phyloP scores from a whole-genome alignment of 805 yeast genomes.

The Novakomyces olei region DNA sequence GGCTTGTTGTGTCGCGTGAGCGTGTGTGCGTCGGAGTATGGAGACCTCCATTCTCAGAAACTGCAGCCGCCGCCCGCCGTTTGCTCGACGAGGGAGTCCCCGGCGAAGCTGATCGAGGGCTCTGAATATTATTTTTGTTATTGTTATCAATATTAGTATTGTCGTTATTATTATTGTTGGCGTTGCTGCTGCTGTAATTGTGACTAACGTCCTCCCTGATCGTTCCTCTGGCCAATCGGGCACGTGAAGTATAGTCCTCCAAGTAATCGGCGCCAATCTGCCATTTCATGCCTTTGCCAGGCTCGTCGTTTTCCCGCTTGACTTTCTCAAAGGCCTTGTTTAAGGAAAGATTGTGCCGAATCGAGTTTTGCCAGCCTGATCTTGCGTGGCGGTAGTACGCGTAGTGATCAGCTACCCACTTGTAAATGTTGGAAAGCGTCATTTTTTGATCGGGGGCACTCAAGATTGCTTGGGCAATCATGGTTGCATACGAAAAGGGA shows the following conservation, averaged over 20 bases:
- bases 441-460: constrained; percentile 72
- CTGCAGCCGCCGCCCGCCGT: too few species aligned
- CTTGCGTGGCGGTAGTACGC: constrained; percentile 80
- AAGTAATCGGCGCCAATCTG: constrained; percentile 70
- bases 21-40: too few species aligned
- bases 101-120: neutral
- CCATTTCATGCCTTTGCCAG: constrained; percentile 99
- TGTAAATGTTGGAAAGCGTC: constrained; percentile 77
- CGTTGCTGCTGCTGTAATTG: too few species aligned
- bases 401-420: constrained; percentile 69
- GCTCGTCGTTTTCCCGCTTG: constrained; percentile 84
- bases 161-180: too few species aligned
- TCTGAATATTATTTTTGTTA: neutral
- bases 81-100: neutral
- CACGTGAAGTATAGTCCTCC: too few species aligned
- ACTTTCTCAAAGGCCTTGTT: constrained; percentile 96
- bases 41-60: too few species aligned
- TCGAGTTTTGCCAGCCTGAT: constrained; percentile 97
- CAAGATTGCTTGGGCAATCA: constrained; percentile 92
- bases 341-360: constrained; percentile 78
- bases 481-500: constrained; percentile 89
- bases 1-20: too few species aligned
- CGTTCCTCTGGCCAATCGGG: too few species aligned
- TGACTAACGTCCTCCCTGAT: too few species aligned
- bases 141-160: neutral